Evolutionary conservation across 1,284 basidiomycete genomes (phyloP).

Genomic region (Sporisorium reilianum): DNA sequence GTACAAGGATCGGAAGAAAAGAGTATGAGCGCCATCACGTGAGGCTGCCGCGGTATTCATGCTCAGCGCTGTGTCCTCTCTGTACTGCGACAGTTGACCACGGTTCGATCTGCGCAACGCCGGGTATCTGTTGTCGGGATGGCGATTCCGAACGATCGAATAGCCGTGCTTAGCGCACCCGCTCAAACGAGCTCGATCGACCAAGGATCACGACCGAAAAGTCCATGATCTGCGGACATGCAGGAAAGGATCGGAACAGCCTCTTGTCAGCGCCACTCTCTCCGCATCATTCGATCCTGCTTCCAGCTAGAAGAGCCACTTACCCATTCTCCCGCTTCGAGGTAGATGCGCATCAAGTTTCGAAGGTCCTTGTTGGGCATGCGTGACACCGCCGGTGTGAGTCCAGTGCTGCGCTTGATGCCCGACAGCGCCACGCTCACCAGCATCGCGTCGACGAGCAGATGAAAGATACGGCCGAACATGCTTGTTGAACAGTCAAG

Average conservation of each 20-base stretch:
- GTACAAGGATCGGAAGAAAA: not conserved
- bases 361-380: slow-evolving; percentile 66
- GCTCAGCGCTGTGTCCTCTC: not conserved
- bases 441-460: slow-evolving; percentile 65
- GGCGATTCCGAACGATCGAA: too few relatives aligned
- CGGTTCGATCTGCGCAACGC: not conserved
- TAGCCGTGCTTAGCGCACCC: slow-evolving; percentile 50
- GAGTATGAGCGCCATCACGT: not conserved
- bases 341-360: slow-evolving; percentile 61
- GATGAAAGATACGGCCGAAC: slow-evolving; percentile 66
- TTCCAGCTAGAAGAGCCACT: slow-evolving; percentile 15
- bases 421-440: slow-evolving; percentile 64
- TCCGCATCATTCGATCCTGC: not conserved
- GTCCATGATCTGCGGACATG: slow-evolving; percentile 59
- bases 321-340: slow-evolving; percentile 69
- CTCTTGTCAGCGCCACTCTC: slow-evolving; percentile 12
- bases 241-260: not conserved
- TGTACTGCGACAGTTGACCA: not conserved
- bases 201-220: slow-evolving; percentile 66
- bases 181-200: slow-evolving; percentile 65
- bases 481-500: slow-evolving; percentile 34
- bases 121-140: slow-evolving; percentile 17
- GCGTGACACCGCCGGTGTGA: slow-evolving; percentile 57
- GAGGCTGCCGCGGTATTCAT: not conserved
- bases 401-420: slow-evolving; percentile 66